Conservation (phyloP, 1,284 basidiomycete genomes). For the Fistulinella cinereoalba region DNA sequence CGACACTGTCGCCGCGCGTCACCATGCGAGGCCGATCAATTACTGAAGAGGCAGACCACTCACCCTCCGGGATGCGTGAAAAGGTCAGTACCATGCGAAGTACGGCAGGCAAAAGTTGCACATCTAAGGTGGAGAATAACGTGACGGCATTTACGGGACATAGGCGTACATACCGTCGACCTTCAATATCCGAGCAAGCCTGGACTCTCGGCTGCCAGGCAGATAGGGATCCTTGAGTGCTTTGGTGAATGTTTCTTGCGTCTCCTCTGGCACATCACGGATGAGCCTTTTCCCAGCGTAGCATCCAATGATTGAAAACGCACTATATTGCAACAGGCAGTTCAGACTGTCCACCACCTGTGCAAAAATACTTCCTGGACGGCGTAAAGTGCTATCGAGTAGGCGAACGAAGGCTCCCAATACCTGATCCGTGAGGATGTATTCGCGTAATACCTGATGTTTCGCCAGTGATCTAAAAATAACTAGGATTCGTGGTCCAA, state of each 20-base stretch:
- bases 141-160: background rate
- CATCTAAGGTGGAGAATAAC: constrained; percentile 6
- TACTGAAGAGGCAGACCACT: background rate
- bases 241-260: constrained; percentile 1
- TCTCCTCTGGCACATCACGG: constrained; percentile 21
- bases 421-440: constrained; percentile 16
- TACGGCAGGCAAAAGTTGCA: constrained; percentile 9
- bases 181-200: constrained; percentile 17
- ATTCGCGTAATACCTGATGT: constrained; percentile 12
- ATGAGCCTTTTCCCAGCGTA: too few relatives aligned
- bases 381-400: constrained; percentile 11
- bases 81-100: constrained; percentile 19
- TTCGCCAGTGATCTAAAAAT: constrained; percentile 19
- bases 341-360: constrained; percentile 22
- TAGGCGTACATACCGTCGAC: constrained; percentile 12
- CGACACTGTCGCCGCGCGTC: constrained; percentile 5
- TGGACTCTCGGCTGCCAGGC: background rate
- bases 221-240: constrained; percentile 9
- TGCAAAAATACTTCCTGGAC: constrained; percentile 10
- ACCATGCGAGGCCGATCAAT: background rate
- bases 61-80: constrained; percentile 11
- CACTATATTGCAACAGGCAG: constrained; percentile 21
- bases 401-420: constrained; percentile 13
- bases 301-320: background rate
- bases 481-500: constrained; percentile 21